Evolutionary conservation across 73 alveolate species (phyloP).

Genomic region (Symbiodinium natans): DNA sequence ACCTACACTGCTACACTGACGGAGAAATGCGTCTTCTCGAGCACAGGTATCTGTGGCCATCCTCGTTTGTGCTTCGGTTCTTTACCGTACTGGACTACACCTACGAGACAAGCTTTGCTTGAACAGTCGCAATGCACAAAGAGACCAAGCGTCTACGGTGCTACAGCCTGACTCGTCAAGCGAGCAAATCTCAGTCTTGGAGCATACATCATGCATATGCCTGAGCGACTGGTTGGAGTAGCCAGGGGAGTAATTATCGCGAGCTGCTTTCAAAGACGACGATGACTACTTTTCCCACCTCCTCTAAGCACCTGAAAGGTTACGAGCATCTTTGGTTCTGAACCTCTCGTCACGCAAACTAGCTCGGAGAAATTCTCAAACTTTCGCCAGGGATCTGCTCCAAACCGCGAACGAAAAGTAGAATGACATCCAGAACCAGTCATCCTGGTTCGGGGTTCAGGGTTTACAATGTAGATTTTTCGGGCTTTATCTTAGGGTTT

Average conservation of each 20-base stretch:
- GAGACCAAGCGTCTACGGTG: background rate
- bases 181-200: background rate
- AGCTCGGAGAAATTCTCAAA: too few relatives aligned
- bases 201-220: slow-evolving; percentile 6
- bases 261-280: too few relatives aligned
- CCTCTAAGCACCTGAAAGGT: too few relatives aligned
- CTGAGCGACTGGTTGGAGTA: background rate
- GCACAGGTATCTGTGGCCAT: background rate
- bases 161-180: background rate
- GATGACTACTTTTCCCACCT: too few relatives aligned
- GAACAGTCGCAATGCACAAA: background rate
- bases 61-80: background rate
- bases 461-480: background rate
- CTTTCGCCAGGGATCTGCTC: slow-evolving; percentile 5
- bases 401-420: slow-evolving; percentile 14
- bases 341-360: too few relatives aligned
- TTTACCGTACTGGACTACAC: background rate
- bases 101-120: slow-evolving; percentile 1
- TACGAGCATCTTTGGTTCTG: too few relatives aligned
- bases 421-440: slow-evolving; percentile 26
- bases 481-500: background rate
- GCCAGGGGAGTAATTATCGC: too few relatives aligned
- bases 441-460: background rate
- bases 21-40: background rate
- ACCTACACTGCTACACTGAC: too few relatives aligned